Percentiles rank a stretch among this genome's conserved stretches.
These are phyloP conservation scores for Ligustrum vulgare DNA, from an alignment of 257 asterid species.

Conservation along the genomic window DNA sequence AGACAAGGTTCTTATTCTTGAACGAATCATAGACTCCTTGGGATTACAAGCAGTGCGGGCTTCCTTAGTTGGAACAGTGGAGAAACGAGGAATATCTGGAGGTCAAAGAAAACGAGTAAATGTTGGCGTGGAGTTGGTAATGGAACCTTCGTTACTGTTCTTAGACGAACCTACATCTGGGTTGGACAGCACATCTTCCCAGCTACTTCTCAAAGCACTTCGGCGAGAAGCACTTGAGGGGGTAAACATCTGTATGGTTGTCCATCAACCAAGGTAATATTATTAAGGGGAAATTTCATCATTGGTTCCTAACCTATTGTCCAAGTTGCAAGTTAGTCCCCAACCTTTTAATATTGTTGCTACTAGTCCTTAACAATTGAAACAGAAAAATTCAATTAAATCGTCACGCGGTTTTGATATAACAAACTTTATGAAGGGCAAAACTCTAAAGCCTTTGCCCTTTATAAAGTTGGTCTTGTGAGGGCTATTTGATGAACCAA, in stretches of 20 bases:
- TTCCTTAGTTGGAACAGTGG: slow-evolving; percentile 62
- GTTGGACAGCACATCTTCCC: slow-evolving; percentile 62
- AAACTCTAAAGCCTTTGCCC: no score
- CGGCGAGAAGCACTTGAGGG: slow-evolving; percentile 66
- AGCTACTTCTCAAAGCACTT: slow-evolving; percentile 58
- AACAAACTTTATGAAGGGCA: no score
- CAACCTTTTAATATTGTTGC: no score
- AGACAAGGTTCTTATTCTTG: slow-evolving; percentile 60
- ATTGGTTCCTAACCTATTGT: background rate
- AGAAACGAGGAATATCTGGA: slow-evolving; percentile 67
- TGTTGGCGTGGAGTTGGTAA: slow-evolving; percentile 62
- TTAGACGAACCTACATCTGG: slow-evolving; percentile 70
- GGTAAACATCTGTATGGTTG: slow-evolving; percentile 59
- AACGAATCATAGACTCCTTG: slow-evolving; percentile 57
- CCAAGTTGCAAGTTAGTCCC: background rate
- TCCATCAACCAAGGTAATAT: slow-evolving; percentile 63
- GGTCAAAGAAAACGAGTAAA: slow-evolving; percentile 70
- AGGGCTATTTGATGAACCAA: no score
- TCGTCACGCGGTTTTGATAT: no score
- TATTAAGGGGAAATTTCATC: background rate
- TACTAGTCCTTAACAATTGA: background rate
- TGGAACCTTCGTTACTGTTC: slow-evolving; percentile 62
- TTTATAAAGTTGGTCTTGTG: no score
- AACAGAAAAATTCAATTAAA: no score
- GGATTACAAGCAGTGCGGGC: slow-evolving; percentile 57